These are phyloP conservation scores for Chlamydomonas applanata DNA, from an alignment of 139 green algal genomes.

Conservation along the genomic window DNA sequence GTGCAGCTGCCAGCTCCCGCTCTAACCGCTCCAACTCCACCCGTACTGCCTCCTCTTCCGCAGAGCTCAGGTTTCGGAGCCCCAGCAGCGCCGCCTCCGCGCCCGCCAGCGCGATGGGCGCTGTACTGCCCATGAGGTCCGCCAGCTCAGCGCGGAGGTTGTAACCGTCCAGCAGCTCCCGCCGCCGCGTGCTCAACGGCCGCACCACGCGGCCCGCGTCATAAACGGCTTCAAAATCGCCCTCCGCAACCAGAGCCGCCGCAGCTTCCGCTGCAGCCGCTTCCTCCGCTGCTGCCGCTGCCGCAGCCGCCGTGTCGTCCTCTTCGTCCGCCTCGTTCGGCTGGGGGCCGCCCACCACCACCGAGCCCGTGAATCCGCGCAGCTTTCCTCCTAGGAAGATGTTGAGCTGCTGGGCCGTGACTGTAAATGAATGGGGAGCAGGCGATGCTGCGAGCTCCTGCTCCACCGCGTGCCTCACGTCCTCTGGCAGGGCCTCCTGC, in stretches of 20 bases:
- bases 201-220: slow-evolving; percentile 7
- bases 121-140: slow-evolving; percentile 7
- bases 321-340: neutral
- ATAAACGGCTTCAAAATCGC: neutral
- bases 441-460: neutral
- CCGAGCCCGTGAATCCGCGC: neutral
- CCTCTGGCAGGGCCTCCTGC: neutral
- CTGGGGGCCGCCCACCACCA: neutral
- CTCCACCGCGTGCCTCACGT: neutral
- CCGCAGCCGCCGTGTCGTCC: too few species aligned
- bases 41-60: neutral
- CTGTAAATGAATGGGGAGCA: neutral
- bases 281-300: too few species aligned
- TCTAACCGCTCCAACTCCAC: slow-evolving; percentile 17
- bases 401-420: slow-evolving; percentile 31
- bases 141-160: slow-evolving; percentile 18
- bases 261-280: neutral
- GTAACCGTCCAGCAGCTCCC: slow-evolving; percentile 27
- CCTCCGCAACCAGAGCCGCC: neutral
- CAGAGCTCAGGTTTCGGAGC: neutral
- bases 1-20: slow-evolving; percentile 8
- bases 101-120: neutral
- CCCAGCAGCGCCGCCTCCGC: slow-evolving; percentile 7
- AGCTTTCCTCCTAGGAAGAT: slow-evolving; percentile 33
- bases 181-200: neutral